Conservation (phyloP, 1,284 basidiomycete genomes). For the Cryptococcus maquisensis region DNA sequence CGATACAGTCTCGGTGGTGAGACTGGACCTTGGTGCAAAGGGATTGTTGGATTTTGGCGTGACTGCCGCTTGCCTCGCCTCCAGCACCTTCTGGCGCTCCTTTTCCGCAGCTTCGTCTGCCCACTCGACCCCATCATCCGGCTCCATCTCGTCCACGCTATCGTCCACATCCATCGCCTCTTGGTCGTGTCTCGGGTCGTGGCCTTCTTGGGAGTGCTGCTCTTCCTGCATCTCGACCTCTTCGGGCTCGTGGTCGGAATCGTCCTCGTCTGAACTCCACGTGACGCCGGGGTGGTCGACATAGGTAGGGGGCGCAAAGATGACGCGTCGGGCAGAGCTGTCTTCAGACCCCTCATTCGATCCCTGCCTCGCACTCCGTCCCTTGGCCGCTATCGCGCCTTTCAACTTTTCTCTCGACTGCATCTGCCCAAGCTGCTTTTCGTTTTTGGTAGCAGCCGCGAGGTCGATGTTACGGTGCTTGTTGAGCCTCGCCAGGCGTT, state of each 20-base stretch:
- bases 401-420: constrained; percentile 32
- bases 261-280: constrained; percentile 72
- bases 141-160: constrained; percentile 47
- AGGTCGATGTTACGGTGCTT: constrained; percentile 97
- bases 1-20: not conserved
- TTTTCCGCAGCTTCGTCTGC: constrained; percentile 49
- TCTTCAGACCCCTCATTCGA: constrained; percentile 19
- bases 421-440: constrained; percentile 30
- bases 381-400: constrained; percentile 29
- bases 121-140: constrained; percentile 54
- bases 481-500: constrained; percentile 89
- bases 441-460: constrained; percentile 33
- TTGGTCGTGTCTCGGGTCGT: constrained; percentile 23
- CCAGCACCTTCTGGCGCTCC: constrained; percentile 30
- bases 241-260: constrained; percentile 54
- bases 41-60: constrained; percentile 32
- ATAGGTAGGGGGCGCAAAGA: constrained; percentile 53
- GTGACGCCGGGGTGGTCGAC: constrained; percentile 53
- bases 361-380: constrained; percentile 14
- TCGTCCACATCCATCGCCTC: constrained; percentile 18
- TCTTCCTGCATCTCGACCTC: constrained; percentile 13
- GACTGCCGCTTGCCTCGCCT: constrained; percentile 23
- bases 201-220: constrained; percentile 4
- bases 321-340: constrained; percentile 38
- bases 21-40: constrained; percentile 13